Conservation (phyloP, 2,329 filamentous ascomycete genomes). For the Fusarium goolgardi region DNA sequence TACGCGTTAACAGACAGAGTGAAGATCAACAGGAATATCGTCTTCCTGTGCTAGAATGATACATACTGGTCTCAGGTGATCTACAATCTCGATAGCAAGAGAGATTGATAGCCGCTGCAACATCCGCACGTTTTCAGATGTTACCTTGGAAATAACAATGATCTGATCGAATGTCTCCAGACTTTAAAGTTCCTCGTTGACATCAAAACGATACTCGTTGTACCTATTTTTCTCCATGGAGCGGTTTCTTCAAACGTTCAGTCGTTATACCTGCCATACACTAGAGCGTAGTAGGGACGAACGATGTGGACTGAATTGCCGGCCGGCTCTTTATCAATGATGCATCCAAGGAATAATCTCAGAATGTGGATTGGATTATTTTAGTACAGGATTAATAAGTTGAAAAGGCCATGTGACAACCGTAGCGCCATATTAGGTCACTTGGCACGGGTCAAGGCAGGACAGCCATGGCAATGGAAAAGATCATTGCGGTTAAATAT, state of each 20-base stretch:
- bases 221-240: too few species aligned
- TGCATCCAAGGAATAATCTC: background rate
- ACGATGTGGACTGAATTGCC: background rate
- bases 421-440: background rate
- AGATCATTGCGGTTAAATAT: background rate
- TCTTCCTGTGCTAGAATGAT: background rate
- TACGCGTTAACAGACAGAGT: background rate
- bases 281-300: background rate
- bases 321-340: background rate
- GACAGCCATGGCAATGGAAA: background rate
- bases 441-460: background rate
- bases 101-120: background rate
- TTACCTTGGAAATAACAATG: background rate
- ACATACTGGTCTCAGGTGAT: background rate
- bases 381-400: background rate
- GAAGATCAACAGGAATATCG: background rate
- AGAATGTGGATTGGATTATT: background rate
- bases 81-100: background rate
- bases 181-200: background rate
- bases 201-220: too few species aligned
- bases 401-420: background rate
- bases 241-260: background rate
- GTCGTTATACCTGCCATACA: background rate
- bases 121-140: background rate
- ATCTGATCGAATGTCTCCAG: background rate